Conservation (phyloP, 352 stramenopile genomes). For the Phytophthora sp. region DNA sequence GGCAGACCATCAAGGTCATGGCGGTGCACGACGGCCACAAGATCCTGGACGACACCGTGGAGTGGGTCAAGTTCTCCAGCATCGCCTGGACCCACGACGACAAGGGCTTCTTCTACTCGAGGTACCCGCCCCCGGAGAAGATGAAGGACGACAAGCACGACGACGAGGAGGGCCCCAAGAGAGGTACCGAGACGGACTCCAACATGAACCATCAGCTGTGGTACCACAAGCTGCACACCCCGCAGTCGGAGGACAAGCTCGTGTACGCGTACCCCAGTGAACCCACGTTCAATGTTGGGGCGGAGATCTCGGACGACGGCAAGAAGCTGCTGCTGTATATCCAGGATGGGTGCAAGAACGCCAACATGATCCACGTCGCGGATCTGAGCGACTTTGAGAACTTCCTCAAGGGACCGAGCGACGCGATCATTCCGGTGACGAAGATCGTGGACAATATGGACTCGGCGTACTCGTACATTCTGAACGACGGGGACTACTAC, state of each 20-base stretch:
- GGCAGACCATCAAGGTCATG: constrained; percentile 88
- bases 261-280: constrained; percentile 82
- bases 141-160: constrained; percentile 56
- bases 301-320: constrained; percentile 80
- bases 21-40: constrained; percentile 72
- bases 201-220: constrained; percentile 85
- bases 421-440: constrained; percentile 51
- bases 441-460: constrained; percentile 91
- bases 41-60: constrained; percentile 76
- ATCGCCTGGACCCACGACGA: constrained; percentile 87
- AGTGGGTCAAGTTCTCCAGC: constrained; percentile 90
- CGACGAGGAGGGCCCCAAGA: constrained; percentile 48
- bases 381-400: constrained; percentile 54
- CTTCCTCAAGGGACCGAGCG: constrained; percentile 44
- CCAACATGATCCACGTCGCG: constrained; percentile 88
- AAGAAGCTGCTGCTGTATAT: constrained; percentile 79
- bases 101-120: constrained; percentile 88
- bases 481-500: constrained; percentile 89
- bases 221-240: constrained; percentile 79
- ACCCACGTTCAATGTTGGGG: constrained; percentile 70
- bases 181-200: constrained; percentile 78
- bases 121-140: constrained; percentile 74
- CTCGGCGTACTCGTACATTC: constrained; percentile 80
- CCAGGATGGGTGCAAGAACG: constrained; percentile 89
- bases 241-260: constrained; percentile 73